Base-by-base conservation (phyloP, 352 stramenopile genomes). In the Globisporangium ultimum region DNA sequence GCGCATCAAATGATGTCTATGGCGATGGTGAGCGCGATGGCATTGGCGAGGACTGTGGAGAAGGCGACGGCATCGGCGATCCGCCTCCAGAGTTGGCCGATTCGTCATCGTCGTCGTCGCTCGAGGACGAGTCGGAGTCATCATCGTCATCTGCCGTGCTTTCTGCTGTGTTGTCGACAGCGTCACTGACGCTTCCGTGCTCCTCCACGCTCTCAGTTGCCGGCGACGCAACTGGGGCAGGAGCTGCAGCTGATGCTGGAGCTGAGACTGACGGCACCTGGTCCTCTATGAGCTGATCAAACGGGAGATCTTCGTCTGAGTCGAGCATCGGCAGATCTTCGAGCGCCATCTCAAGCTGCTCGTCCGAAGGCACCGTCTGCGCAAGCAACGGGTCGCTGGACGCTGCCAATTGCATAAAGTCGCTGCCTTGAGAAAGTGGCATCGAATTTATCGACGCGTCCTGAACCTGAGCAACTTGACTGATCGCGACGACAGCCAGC, bases 291-390 rank as follows among this genome's bases (percentile, higher is more conserved):
- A 68, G 47, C 9, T 46, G 51, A 32, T 61, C 70, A 57, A 80
- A 75, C 49, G 73, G 70, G 36, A 91, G 68, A 54, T 75, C 81
- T 47, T 87, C 77, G 53, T 91, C 81, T 9, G 77, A 74, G 69
- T 89, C 79, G 18, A 91, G 76, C 66, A 91, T 81, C 22, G 81
- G 81, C 22, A 91, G 63, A 53, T 91, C 81, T 47, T 89, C 81
- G 9, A 91, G 70, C 40, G 66, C 81, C 58, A 82, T 76, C 47
- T 91, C 81, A 21, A 91, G 66, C 54, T 91, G 81, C 57, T 91
- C 81, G 36, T 91, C 76, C 3, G 81, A 89, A 8, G 76, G 67
- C n/a, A 89, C 72, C 51, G 71, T 69, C 0, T 22, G 50, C 51
- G 66, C 36, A 10, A 80, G 55, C 40, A 66, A 62, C 22, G 41